Base-by-base conservation (phyloP, 192 early-diverging fungal species). In the Lobulomyces angularis region DNA sequence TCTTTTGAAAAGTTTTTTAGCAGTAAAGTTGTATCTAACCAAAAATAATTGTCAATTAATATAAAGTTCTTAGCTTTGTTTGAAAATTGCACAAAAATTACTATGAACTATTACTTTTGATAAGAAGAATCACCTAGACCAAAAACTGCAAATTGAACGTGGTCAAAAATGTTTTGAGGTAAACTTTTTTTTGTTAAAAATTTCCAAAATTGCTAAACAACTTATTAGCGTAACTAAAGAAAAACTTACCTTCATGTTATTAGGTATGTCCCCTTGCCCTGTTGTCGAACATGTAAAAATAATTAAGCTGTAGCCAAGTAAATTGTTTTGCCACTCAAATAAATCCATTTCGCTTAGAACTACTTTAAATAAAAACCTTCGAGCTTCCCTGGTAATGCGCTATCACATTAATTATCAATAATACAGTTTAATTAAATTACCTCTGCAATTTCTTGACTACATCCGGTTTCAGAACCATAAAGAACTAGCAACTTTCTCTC, bases 61-160 rank as follows among this genome's bases (percentile, higher is more conserved):
- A 37, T 9, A 25, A 23, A 20, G 19, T 12, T 12, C n/a, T 12
- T 8, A 46, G 41, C 46, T 12, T 28, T 8, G 45, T 7, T 9
- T 4, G 18, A 9, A 29, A 4, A 27, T 1, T 32, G 5, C 0
- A 2, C 26, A 31, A 46, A 2, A 6, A 55, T 3, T 28, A 17
- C 1, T 52, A 16, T 8, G 18, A 6, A 3, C 8, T 53, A 62
- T n/a, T 65, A 84, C 77, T 79, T 82, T 45, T 55, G 41, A 56
- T 94, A 98, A 20, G 86, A 88, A 14, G 89, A 93, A 58, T 98
- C 94, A 18, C 94, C 94, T 26, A 89, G 69, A 1, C 91, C 94
- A 67, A 96, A 86, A 16, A 98, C 91, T 3, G 84, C 83, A 58
- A 80, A 86, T 27, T 67, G 36, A 54, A 84, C 42, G n/a, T 67